Evolutionary conservation across 2,329 filamentous ascomycete species (phyloP), one percentile per base, ranked within the genome.

Genomic region (Hypoxylon sp.): DNA sequence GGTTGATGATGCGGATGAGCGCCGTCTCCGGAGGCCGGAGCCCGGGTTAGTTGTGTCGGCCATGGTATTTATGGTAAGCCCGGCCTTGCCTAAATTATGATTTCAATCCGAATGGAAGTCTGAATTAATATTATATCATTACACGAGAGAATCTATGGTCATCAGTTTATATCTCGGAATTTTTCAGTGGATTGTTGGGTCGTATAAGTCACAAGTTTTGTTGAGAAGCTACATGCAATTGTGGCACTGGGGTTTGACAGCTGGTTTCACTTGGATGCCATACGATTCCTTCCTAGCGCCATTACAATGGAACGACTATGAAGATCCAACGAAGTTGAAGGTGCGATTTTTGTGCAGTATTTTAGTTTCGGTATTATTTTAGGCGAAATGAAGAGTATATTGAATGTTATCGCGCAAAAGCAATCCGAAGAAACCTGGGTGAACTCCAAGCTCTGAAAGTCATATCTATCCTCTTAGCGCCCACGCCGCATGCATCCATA

Each of bases 11-110:
- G 76, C 68, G 38, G 77, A 76, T 13, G 72, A 75, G 23, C 71
- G 73, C 60, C 75, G 74, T 59, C 76, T 73, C 71, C 78, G 78
- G 58, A 75, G 72, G 43, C 73, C 71, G 56, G 67, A 43, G 58
- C 34, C 41, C 11, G 46, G 49, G 5, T 59, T 57, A 2, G 46
- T 46, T 48, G 58, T 38, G 23, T 61, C 60, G 45, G 60, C 41
- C 61, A 65, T 68, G 46, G 30, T 55, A 3, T 11, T 14, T 48
- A 46, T 10, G 10, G 28, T 2, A 30, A 48, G 30, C 13, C 51
- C 28, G 36, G 34, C 23, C 51, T 19, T 11, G 21, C 30, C 23
- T 3, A 23, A 53, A 25, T 11, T 41, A 3, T 25, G 3, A 4
- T 25, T 23, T 32, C 13, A 23, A n/a, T 45, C 34, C 28, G 17